Percentiles rank a stretch among this genome's conserved stretches.
Conservation (phyloP, 1,139 yeast species). For the Pichia norvegensis region DNA sequence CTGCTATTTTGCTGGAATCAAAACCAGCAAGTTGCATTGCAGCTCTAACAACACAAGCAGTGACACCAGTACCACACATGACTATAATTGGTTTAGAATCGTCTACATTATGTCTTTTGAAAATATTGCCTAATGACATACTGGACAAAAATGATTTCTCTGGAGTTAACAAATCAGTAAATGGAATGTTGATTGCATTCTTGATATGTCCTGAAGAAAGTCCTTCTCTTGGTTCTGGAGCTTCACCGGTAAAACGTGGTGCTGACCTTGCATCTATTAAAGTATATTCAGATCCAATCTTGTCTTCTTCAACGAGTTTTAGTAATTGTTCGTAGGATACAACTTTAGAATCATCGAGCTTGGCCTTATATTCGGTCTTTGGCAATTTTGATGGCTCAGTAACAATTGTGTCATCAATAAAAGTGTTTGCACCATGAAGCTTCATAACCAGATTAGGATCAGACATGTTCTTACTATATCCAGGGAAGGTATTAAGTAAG, state of each 20-base stretch:
- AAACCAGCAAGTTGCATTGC: slow-evolving; percentile 57
- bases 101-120: slow-evolving; percentile 34
- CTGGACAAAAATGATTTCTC: slow-evolving; percentile 44
- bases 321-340: slow-evolving; percentile 57
- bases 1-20: slow-evolving; percentile 42
- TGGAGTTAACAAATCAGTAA: slow-evolving; percentile 46
- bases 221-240: slow-evolving; percentile 85
- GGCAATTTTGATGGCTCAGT: slow-evolving; percentile 21
- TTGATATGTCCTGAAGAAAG: slow-evolving; percentile 86
- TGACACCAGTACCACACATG: slow-evolving; percentile 94
- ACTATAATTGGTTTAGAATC: slow-evolving; percentile 60
- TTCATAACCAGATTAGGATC: slow-evolving; percentile 25
- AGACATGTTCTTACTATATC: slow-evolving; percentile 33
- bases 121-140: slow-evolving; percentile 38
- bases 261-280: slow-evolving; percentile 76
- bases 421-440: slow-evolving; percentile 23
- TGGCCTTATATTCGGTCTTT: slow-evolving; percentile 33
- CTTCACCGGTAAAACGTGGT: slow-evolving; percentile 67
- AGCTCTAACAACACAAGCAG: slow-evolving; percentile 75
- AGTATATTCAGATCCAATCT: slow-evolving; percentile 41
- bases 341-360: slow-evolving; percentile 41
- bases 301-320: slow-evolving; percentile 43
- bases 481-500: slow-evolving; percentile 61
- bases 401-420: slow-evolving; percentile 21
- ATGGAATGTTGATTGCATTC: slow-evolving; percentile 73